Conservation (phyloP, 2,329 filamentous ascomycete genomes). For the Akanthomyces uredinophilus region DNA sequence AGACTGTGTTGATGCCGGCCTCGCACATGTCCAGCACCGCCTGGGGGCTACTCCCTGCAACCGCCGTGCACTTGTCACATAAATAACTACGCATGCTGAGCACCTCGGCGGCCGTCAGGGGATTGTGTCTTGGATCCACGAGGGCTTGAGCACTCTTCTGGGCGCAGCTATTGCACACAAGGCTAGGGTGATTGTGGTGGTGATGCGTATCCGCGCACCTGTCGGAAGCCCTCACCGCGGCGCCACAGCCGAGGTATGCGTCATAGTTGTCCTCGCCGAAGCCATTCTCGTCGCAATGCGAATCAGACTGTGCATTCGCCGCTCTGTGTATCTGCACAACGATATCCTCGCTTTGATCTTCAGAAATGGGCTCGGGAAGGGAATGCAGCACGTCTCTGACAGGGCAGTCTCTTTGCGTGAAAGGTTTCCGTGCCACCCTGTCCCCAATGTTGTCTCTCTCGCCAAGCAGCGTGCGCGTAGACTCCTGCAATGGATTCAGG, state of each 20-base stretch:
- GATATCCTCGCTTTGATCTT: background rate
- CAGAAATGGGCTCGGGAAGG: background rate
- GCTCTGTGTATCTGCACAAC: background rate
- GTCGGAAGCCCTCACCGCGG: background rate
- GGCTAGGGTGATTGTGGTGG: background rate
- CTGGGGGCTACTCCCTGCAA: constrained; percentile 3
- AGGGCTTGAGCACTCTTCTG: constrained; percentile 18
- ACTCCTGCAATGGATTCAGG: background rate
- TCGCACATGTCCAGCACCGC: constrained; percentile 13
- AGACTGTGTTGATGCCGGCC: constrained; percentile 22
- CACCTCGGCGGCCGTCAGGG: constrained; percentile 22
- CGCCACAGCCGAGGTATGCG: background rate
- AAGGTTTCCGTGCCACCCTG: background rate
- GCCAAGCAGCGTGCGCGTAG: background rate
- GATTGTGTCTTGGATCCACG: constrained; percentile 7
- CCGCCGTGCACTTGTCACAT: constrained; percentile 27
- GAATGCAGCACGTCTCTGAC: background rate
- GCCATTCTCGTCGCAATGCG: background rate
- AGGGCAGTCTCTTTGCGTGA: background rate
- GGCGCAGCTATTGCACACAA: constrained; percentile 26
- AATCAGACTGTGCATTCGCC: background rate
- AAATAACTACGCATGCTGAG: constrained; percentile 32
- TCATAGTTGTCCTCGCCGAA: background rate
- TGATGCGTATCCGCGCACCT: background rate
- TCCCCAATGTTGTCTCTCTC: background rate